Base-by-base conservation (phyloP, 2,329 filamentous ascomycete genomes). In the Dothideomycetidae sp. region DNA sequence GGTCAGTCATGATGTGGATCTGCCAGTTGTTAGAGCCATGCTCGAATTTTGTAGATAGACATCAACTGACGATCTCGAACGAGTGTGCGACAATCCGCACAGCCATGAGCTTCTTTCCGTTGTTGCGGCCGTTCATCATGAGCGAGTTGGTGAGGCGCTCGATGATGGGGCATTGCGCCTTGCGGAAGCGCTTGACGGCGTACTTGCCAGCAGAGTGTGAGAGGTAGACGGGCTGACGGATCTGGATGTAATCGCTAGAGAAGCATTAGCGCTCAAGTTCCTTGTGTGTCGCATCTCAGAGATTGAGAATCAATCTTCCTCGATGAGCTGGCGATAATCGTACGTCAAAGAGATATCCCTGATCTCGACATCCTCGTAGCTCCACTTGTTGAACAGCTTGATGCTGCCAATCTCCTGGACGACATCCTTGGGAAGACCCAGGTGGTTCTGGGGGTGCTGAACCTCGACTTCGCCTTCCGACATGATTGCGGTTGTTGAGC, bases 111-210 rank as follows among this genome's bases (percentile, higher is more conserved):
- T 98, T 98, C 82, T 98, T 98, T 70, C 90, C 90, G 82, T 94
- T 98, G 83, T 98, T 98, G 71, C 90, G 90, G 70, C 90, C 90
- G 80, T 98, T 93, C 88, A 96, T 96, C 92, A 98, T 98, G 66
- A 98, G 80, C 44, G 90, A 96, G 82, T 98, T 98, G 76, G 90
- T 98, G 58, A 98, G 80, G 66, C 90, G 88, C 82, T 98, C 90
- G 64, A 98, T 94, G 79, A 98, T 96, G 60, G 90, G 90, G 83
- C 90, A 98, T 78, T 96, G 92, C 65, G 92, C 90, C 81, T 98
- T 98, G 75, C 90, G 83, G 84, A 98, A 98, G 63, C 92, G 81
- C 85, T 98, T 98, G 71, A 80, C 77, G 63, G 90, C 90, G 78
- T 93, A 98, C 64, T 86, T 84, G 64, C 90, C 90, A 61, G 92